phyloP scores from a whole-genome alignment of 1,284 basidiomycete genomes.

The Irpex lacteus region DNA sequence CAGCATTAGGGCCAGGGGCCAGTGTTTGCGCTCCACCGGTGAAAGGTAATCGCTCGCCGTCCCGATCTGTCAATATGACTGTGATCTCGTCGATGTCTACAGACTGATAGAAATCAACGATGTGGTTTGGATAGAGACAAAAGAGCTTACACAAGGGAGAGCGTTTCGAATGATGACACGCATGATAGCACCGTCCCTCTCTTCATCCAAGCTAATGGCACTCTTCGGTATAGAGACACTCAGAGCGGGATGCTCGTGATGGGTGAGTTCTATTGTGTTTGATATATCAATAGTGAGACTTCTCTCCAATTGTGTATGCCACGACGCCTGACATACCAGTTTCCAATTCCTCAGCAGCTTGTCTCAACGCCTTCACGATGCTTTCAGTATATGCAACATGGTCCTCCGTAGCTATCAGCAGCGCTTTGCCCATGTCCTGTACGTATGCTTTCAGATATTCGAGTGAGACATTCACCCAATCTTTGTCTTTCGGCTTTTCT shows the following conservation, averaged over 20 bases:
- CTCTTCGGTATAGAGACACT: slow-evolving; percentile 42
- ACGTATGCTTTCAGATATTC: slow-evolving; percentile 68
- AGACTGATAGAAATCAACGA: slow-evolving; percentile 21
- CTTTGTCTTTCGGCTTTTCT: slow-evolving; percentile 55
- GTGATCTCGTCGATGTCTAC: slow-evolving; percentile 52
- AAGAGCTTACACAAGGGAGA: slow-evolving; percentile 66
- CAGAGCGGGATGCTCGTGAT: slow-evolving; percentile 67
- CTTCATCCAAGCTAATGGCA: slow-evolving; percentile 46
- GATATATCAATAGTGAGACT: background rate
- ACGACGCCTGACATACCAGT: slow-evolving; percentile 42
- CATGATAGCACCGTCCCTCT: slow-evolving; percentile 64
- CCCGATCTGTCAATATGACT: slow-evolving; percentile 52
- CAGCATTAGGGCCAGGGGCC: slow-evolving; percentile 49
- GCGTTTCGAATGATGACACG: slow-evolving; percentile 57
- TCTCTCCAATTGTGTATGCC: background rate
- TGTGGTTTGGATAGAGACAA: slow-evolving; percentile 1
- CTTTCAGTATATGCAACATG: slow-evolving; percentile 48
- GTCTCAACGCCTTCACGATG: slow-evolving; percentile 50
- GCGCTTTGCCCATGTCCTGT: slow-evolving; percentile 48
- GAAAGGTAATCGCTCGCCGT: slow-evolving; percentile 55
- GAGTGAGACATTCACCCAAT: slow-evolving; percentile 73
- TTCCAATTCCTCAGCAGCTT: slow-evolving; percentile 49
- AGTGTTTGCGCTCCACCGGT: slow-evolving; percentile 35
- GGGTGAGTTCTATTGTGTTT: slow-evolving; percentile 53
- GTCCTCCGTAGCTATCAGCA: slow-evolving; percentile 51